Percentiles rank a stretch among this genome's conserved stretches.
Evolutionary conservation across 805 yeast genomes (phyloP).

Genomic region (Suhomyces sp.): DNA sequence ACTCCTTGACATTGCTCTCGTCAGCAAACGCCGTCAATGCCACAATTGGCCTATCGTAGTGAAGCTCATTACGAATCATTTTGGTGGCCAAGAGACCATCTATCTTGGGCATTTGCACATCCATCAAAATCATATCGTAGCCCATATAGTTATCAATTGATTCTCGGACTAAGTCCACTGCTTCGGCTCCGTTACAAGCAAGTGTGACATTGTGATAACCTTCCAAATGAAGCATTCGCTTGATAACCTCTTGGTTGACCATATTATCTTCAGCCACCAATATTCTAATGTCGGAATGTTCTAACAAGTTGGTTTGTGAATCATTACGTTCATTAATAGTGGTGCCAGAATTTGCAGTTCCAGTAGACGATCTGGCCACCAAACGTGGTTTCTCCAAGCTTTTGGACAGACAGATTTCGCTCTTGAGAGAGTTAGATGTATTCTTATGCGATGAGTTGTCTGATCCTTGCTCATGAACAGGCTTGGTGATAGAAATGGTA

Average conservation of each 20-base stretch:
- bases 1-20: slow-evolving; percentile 80
- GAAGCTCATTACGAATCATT: slow-evolving; percentile 60
- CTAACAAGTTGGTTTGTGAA: slow-evolving; percentile 20
- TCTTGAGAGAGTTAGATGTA: background rate
- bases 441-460: background rate
- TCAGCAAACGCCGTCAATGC: slow-evolving; percentile 97
- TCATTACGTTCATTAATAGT: slow-evolving; percentile 12
- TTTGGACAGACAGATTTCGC: slow-evolving; percentile 5
- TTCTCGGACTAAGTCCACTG: slow-evolving; percentile 62
- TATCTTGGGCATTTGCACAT: slow-evolving; percentile 93
- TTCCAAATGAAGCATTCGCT: slow-evolving; percentile 81
- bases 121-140: slow-evolving; percentile 87
- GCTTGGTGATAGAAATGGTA: background rate
- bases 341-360: slow-evolving; percentile 44
- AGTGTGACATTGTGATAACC: slow-evolving; percentile 68
- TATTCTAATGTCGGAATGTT: slow-evolving; percentile 43
- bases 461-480: background rate
- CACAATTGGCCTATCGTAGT: slow-evolving; percentile 72
- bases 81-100: slow-evolving; percentile 87
- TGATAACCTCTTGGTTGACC: slow-evolving; percentile 93
- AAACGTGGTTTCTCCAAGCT: slow-evolving; percentile 43
- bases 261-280: slow-evolving; percentile 91
- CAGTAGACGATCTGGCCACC: slow-evolving; percentile 47
- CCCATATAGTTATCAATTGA: slow-evolving; percentile 37
- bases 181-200: slow-evolving; percentile 91